A percentile compares a stretch with the other conserved stretches of the same genome.
Conservation (phyloP, 2,329 filamentous ascomycete species). For the Xylariales sp. region DNA sequence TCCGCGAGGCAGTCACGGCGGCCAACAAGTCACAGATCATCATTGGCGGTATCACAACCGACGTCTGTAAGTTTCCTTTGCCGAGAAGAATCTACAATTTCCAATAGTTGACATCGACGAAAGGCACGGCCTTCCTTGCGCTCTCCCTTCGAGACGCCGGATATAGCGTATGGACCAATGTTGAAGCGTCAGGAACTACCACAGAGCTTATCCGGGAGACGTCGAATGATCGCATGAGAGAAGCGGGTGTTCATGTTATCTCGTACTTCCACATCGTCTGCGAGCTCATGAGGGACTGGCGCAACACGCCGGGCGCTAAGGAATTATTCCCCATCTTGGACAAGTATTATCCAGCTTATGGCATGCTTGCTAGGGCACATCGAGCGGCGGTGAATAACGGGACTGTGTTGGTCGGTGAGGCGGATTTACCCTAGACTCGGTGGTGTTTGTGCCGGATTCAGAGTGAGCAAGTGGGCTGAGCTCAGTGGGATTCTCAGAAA, state of each 20-base stretch:
- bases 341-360: conserved; percentile 61
- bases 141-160: conserved; percentile 67
- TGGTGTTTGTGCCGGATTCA: too few species aligned
- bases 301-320: conserved; percentile 44
- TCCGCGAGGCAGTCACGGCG: conserved; percentile 60
- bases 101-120: too few species aligned
- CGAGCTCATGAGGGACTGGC: conserved; percentile 70
- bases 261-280: conserved; percentile 59
- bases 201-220: conserved; percentile 55
- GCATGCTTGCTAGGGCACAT: conserved; percentile 57
- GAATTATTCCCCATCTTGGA: conserved; percentile 62
- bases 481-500: too few species aligned
- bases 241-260: conserved; percentile 61
- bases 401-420: conserved; percentile 52
- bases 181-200: conserved; percentile 66
- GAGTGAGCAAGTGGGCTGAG: too few species aligned
- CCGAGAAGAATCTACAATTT: too few species aligned
- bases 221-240: conserved; percentile 62
- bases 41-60: conserved; percentile 66
- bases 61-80: conserved; percentile 53
- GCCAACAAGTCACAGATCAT: conserved; percentile 67
- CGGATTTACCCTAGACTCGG: conserved; percentile 18
- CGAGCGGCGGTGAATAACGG: conserved; percentile 56
- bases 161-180: conserved; percentile 70
- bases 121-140: conserved; percentile 63